phyloP scores from a whole-genome alignment of 1,284 basidiomycete genomes.

The Ustilago vetiveriae region DNA sequence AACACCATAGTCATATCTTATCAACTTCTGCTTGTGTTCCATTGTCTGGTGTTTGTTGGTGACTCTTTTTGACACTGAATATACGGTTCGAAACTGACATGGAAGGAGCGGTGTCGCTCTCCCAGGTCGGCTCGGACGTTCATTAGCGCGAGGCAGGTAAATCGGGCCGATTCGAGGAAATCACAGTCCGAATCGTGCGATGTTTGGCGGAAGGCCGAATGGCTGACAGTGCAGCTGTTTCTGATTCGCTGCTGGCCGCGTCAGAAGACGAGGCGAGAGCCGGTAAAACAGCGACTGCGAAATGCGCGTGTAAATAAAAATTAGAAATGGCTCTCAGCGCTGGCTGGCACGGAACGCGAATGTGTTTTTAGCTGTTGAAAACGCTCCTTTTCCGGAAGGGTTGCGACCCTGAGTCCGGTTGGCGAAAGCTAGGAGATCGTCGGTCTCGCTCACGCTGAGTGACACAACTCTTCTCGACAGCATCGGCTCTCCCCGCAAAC shows the following conservation, averaged over 20 bases:
- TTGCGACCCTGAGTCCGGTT: too few species aligned
- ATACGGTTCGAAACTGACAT: not conserved
- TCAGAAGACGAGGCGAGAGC: not conserved
- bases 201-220: not conserved
- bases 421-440: too few species aligned
- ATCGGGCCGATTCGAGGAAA: not conserved
- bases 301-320: too few species aligned
- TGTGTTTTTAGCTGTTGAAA: slow-evolving; percentile 31
- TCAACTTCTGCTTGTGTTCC: not conserved
- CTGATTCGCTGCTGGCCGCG: slow-evolving; percentile 33
- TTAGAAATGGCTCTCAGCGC: not conserved
- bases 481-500: too few species aligned
- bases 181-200: not conserved
- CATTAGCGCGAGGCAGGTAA: too few species aligned
- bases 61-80: not conserved
- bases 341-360: too few species aligned
- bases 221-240: slow-evolving; percentile 24
- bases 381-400: slow-evolving; percentile 23
- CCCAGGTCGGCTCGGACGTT: too few species aligned
- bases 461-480: too few species aligned
- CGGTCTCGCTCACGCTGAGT: too few species aligned
- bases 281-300: too few species aligned
- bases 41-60: not conserved
- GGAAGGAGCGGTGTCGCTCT: too few species aligned
- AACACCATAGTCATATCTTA: too few species aligned